Evolutionary conservation across 1,284 basidiomycete genomes (phyloP).

Genomic region (Ceratobasidium sp.): DNA sequence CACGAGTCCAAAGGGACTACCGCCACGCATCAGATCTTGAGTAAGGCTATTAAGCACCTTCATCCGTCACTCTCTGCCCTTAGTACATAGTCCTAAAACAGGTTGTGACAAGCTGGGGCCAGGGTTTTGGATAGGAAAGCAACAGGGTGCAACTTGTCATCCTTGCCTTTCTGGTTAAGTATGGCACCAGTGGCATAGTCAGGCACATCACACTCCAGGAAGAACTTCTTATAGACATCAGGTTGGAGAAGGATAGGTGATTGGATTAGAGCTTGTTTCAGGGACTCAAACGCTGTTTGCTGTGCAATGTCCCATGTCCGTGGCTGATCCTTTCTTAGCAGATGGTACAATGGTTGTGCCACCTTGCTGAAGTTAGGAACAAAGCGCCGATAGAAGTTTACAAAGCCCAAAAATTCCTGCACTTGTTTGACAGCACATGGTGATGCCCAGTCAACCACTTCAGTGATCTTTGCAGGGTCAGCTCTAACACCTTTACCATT

Average conservation of each 20-base stretch:
- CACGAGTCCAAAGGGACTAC: too few species aligned
- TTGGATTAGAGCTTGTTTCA: slow-evolving; percentile 48
- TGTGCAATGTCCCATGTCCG: slow-evolving; percentile 45
- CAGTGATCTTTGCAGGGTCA: slow-evolving; percentile 52
- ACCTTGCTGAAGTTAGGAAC: slow-evolving; percentile 53
- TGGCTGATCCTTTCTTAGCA: slow-evolving; percentile 49
- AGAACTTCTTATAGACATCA: background rate
- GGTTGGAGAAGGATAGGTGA: background rate
- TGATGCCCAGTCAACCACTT: slow-evolving; percentile 53
- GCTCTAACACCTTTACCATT: background rate
- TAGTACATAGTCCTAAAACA: too few species aligned
- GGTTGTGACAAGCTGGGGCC: slow-evolving; percentile 55
- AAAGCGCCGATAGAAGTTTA: slow-evolving; percentile 57
- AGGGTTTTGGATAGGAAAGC: slow-evolving; percentile 54
- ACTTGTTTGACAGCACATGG: slow-evolving; percentile 52
- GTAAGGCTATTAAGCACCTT: too few species aligned
- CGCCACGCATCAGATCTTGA: too few species aligned
- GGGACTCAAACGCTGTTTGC: slow-evolving; percentile 52
- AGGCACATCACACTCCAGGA: slow-evolving; percentile 14
- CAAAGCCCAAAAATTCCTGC: slow-evolving; percentile 56
- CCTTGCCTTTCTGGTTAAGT: slow-evolving; percentile 49
- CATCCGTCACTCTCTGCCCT: too few species aligned
- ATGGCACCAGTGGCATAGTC: background rate
- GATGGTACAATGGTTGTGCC: slow-evolving; percentile 51
- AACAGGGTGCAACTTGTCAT: slow-evolving; percentile 51